phyloP scores from a whole-genome alignment of 2,329 filamentous ascomycete genomes.

The Dactylellina cionopaga region DNA sequence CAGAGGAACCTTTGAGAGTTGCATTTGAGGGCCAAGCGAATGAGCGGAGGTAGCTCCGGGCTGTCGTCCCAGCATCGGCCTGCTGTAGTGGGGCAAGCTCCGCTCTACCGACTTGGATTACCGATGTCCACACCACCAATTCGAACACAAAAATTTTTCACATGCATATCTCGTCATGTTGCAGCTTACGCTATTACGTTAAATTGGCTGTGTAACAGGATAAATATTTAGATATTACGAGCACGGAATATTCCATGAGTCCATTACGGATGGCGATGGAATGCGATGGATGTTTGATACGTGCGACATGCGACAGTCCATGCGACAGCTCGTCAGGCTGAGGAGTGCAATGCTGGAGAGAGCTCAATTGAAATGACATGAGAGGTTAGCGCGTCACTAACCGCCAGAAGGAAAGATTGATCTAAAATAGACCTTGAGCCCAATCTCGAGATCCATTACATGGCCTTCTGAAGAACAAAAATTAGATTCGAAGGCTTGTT shows the following conservation, averaged over 20 bases:
- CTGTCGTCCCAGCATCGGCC: conserved; percentile 28
- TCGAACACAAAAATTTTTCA: conserved; percentile 37
- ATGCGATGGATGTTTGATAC: neutral
- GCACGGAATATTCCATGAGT: no score
- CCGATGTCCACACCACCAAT: conserved; percentile 26
- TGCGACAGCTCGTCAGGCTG: conserved; percentile 14
- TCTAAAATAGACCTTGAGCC: conserved; percentile 1
- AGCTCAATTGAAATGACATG: neutral
- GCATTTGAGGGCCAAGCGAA: conserved; percentile 12
- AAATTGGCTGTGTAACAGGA: conserved; percentile 23
- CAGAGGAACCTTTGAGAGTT: neutral
- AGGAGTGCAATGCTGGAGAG: conserved; percentile 8
- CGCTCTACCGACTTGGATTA: conserved; percentile 48
- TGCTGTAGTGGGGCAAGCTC: conserved; percentile 51
- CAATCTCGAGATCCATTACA: no score
- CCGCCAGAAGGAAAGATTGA: conserved; percentile 28
- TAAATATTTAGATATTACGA: no score
- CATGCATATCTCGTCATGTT: conserved; percentile 43
- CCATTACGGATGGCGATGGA: conserved; percentile 8
- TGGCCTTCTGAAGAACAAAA: no score
- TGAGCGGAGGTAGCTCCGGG: conserved; percentile 23
- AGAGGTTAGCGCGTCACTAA: conserved; percentile 14
- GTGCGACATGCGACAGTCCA: conserved; percentile 3
- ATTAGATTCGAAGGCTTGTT: neutral
- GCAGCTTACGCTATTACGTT: conserved; percentile 27